These are phyloP conservation scores for Tarenaya hassleriana DNA, from an alignment of 345 rosid genomes.

Conservation along the genomic window DNA sequence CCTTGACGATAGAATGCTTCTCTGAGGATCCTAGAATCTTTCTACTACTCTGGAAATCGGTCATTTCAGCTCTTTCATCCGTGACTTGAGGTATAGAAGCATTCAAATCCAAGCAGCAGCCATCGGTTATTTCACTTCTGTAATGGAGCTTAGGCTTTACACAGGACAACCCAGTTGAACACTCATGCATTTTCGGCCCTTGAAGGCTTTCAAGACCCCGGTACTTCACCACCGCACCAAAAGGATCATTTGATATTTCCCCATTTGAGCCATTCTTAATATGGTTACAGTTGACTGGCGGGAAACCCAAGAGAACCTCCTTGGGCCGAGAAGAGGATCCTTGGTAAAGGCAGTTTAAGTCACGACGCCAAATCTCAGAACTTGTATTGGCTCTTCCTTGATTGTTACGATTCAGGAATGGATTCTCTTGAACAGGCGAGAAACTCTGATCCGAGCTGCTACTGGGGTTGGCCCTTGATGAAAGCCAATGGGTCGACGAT, in stretches of 20 bases:
- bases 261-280: neutral
- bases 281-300: slow-evolving; percentile 11
- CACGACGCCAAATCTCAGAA: slow-evolving; percentile 37
- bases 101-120: slow-evolving; percentile 28
- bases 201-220: slow-evolving; percentile 17
- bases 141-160: slow-evolving; percentile 27
- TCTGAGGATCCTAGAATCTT: slow-evolving; percentile 31
- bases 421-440: slow-evolving; percentile 38
- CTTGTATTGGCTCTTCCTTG: slow-evolving; percentile 36
- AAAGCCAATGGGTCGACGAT: slow-evolving; percentile 41
- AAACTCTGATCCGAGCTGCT: slow-evolving; percentile 37
- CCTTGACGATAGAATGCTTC: slow-evolving; percentile 29
- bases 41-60: slow-evolving; percentile 23
- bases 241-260: slow-evolving; percentile 20
- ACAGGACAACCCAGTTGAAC: slow-evolving; percentile 42
- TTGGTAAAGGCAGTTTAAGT: slow-evolving; percentile 44
- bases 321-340: slow-evolving; percentile 50
- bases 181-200: slow-evolving; percentile 38
- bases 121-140: slow-evolving; percentile 27
- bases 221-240: slow-evolving; percentile 26
- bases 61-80: slow-evolving; percentile 11
- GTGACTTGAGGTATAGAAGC: slow-evolving; percentile 24
- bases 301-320: slow-evolving; percentile 24
- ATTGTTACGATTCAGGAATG: slow-evolving; percentile 36
- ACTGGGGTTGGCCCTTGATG: slow-evolving; percentile 49